phyloP scores from a whole-genome alignment of 2,329 filamentous ascomycete species.

The Balansia obtecta region DNA sequence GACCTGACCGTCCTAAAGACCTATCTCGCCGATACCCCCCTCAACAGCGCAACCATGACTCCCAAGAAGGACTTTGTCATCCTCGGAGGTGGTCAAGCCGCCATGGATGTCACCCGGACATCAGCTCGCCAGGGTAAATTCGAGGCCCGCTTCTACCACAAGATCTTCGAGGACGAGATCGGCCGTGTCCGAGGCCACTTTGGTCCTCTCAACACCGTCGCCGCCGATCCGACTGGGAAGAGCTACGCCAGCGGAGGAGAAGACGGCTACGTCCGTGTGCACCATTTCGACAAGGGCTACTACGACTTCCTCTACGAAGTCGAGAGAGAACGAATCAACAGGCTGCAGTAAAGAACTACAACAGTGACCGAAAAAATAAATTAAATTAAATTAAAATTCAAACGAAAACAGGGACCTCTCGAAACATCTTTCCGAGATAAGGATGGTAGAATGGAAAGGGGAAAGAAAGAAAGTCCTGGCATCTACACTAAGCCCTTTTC shows the following conservation, averaged over 20 bases:
- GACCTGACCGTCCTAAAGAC: constrained; percentile 90
- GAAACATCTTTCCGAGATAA: neutral
- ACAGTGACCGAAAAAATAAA: neutral
- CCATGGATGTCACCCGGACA: constrained; percentile 97
- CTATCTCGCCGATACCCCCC: constrained; percentile 80
- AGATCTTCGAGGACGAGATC: constrained; percentile 98
- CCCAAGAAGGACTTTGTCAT: constrained; percentile 97
- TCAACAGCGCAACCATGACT: constrained; percentile 91
- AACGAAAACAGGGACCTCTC: neutral
- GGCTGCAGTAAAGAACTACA: constrained; percentile 19
- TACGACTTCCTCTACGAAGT: constrained; percentile 99
- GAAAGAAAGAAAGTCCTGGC: neutral
- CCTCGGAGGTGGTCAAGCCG: constrained; percentile 92
- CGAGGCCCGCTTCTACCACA: constrained; percentile 99
- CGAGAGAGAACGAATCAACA: constrained; percentile 64
- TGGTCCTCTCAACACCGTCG: constrained; percentile 91
- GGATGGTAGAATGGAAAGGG: neutral
- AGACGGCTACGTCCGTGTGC: constrained; percentile 95
- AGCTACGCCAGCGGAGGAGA: constrained; percentile 93
- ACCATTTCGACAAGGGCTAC: constrained; percentile 97
- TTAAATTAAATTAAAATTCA: neutral
- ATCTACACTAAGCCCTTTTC: neutral
- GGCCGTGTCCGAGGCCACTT: constrained; percentile 95
- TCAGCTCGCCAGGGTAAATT: constrained; percentile 94
- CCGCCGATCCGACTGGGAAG: constrained; percentile 80